phyloP scores from a whole-genome alignment of 2,329 filamentous ascomycete species.

The Fusarium sp. region DNA sequence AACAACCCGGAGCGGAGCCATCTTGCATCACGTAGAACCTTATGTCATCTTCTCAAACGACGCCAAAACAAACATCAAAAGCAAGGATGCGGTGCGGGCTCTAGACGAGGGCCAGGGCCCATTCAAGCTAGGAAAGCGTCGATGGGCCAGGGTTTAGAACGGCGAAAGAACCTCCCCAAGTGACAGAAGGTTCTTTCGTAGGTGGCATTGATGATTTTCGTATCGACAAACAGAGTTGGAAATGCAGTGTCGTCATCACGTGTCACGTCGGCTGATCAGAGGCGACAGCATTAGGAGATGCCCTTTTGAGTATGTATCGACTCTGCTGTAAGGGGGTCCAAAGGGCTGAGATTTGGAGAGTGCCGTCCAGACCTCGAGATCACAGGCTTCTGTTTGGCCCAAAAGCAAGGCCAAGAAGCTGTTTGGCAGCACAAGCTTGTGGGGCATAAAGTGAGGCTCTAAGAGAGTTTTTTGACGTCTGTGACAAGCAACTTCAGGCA shows the following conservation, averaged over 20 bases:
- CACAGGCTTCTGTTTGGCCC: conserved; percentile 28
- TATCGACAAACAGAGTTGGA: conserved; percentile 15
- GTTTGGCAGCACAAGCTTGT: neutral
- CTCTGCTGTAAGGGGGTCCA: conserved; percentile 14
- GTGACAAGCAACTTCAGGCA: neutral
- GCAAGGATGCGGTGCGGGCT: conserved; percentile 9
- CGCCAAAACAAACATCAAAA: conserved; percentile 34
- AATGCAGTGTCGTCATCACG: conserved; percentile 37
- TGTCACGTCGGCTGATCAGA: conserved; percentile 30
- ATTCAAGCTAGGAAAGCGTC: neutral
- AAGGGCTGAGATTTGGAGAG: conserved; percentile 17
- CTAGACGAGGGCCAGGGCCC: neutral
- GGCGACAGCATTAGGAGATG: conserved; percentile 1
- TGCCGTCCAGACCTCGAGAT: conserved; percentile 10
- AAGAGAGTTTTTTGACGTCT: neutral
- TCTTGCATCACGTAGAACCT: neutral
- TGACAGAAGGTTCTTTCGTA: conserved; percentile 11
- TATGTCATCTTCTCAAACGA: conserved; percentile 28
- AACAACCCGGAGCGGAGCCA: neutral
- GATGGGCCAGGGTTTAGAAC: conserved; percentile 12
- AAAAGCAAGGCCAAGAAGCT: conserved; percentile 7
- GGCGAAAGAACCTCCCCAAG: conserved; percentile 3
- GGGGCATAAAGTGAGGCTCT: conserved; percentile 27
- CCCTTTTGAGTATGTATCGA: conserved; percentile 7
- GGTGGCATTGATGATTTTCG: conserved; percentile 28